These are phyloP conservation scores for Microascus cirrosus DNA, from an alignment of 2,329 filamentous ascomycete genomes.

Conservation along the genomic window DNA sequence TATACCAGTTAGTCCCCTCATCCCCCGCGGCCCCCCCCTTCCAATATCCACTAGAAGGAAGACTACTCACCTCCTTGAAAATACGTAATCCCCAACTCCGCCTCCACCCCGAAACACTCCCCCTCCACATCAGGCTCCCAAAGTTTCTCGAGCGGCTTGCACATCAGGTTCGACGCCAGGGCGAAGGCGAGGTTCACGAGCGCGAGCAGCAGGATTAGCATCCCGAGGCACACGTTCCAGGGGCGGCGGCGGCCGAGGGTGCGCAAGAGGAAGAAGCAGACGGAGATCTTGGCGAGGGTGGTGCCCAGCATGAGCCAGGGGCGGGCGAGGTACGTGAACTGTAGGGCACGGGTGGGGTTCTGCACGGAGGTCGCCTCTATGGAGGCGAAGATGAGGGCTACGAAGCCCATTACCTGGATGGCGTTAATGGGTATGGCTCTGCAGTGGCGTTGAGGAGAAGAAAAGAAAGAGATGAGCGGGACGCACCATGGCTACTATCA, in stretches of 20 bases:
- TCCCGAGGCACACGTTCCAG: conserved; percentile 19
- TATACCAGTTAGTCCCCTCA: neutral
- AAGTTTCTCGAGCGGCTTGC: conserved; percentile 22
- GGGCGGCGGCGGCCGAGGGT: conserved; percentile 15
- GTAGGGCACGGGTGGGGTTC: conserved; percentile 14
- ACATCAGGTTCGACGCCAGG: conserved; percentile 22
- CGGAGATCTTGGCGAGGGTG: conserved; percentile 23
- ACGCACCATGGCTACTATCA: conserved; percentile 19
- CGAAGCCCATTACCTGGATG: conserved; percentile 18
- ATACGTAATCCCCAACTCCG: conserved; percentile 21
- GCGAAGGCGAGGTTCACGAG: conserved; percentile 19
- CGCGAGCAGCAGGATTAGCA: conserved; percentile 19
- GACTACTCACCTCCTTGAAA: conserved; percentile 17
- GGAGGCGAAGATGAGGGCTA: conserved; percentile 21
- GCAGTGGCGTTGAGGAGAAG: neutral
- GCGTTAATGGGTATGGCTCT: neutral
- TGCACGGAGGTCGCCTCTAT: conserved; percentile 17
- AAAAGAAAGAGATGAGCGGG: neutral
- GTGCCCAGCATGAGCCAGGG: conserved; percentile 23
- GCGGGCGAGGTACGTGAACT: conserved; percentile 22
- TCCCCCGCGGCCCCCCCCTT: neutral
- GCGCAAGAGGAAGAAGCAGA: conserved; percentile 22
- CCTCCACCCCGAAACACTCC: conserved; percentile 18
- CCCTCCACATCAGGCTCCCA: conserved; percentile 19
- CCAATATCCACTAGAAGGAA: neutral